These are phyloP conservation scores for Cyathus striatus DNA, from an alignment of 768 basidiomycete genomes.

Conservation along the genomic window DNA sequence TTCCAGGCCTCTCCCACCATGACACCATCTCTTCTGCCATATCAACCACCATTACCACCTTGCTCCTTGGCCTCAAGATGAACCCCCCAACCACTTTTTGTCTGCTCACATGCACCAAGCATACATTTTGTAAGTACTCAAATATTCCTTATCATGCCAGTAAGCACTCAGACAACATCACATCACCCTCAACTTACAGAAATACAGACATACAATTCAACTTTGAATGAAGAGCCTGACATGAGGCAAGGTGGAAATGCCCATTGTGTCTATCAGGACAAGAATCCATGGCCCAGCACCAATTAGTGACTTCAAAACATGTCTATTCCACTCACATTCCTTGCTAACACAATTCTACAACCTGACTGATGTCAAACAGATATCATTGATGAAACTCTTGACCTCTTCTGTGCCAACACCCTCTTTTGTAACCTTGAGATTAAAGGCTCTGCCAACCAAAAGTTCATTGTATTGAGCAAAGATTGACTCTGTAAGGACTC, in stretches of 20 bases:
- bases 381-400: constrained; percentile 93
- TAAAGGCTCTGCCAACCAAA: constrained; percentile 93
- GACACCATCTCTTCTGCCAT: too few relatives aligned
- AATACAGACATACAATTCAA: constrained; percentile 89
- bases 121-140: too few relatives aligned
- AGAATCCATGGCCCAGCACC: constrained; percentile 91
- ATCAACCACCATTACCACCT: too few relatives aligned
- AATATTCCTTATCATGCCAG: constrained; percentile 38
- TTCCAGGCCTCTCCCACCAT: too few relatives aligned
- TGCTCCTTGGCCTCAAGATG: too few relatives aligned
- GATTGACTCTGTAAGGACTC: constrained; percentile 66
- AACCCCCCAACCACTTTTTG: too few relatives aligned
- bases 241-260: constrained; percentile 81
- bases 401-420: constrained; percentile 97
- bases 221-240: constrained; percentile 83
- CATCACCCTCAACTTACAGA: neutral
- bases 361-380: constrained; percentile 78
- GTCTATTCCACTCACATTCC: constrained; percentile 4
- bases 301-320: constrained; percentile 46
- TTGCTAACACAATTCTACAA: constrained; percentile 23
- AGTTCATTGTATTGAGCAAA: constrained; percentile 94
- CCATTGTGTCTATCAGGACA: constrained; percentile 86
- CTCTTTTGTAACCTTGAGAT: constrained; percentile 99
- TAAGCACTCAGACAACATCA: constrained; percentile 26
- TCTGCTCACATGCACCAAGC: too few relatives aligned